Percentiles rank a stretch among this genome's conserved stretches.
Evolutionary conservation across 2,329 filamentous ascomycete genomes (phyloP).

Genomic region (Apiospora koreana): DNA sequence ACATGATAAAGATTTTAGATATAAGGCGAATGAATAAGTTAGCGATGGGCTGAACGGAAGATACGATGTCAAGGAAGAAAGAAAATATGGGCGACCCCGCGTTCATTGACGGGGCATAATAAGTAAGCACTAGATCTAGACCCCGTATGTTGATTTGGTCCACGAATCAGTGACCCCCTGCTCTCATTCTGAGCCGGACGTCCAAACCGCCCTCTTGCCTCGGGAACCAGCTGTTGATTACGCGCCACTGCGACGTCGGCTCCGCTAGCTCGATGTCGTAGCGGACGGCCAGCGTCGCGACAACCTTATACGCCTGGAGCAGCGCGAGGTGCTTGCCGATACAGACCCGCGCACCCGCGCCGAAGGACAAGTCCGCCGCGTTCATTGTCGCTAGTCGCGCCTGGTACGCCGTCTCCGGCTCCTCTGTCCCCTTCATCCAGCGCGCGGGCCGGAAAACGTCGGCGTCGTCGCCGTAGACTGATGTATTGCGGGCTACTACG

Average conservation of each 20-base stretch:
- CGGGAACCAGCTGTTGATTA: constrained; percentile 11
- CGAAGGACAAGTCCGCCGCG: constrained; percentile 23
- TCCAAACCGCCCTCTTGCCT: constrained; percentile 1
- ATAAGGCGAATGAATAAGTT: too few relatives aligned
- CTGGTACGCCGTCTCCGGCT: constrained; percentile 28
- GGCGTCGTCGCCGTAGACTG: constrained; percentile 40
- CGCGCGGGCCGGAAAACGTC: constrained; percentile 41
- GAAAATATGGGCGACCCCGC: neutral
- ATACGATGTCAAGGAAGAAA: too few relatives aligned
- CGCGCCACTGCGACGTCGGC: constrained; percentile 10
- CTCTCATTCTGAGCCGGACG: neutral
- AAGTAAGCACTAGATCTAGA: neutral
- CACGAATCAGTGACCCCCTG: neutral
- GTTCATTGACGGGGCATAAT: neutral
- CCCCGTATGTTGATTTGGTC: neutral
- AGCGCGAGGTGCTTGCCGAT: constrained; percentile 25
- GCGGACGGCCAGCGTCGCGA: constrained; percentile 38
- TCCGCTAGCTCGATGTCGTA: constrained; percentile 30
- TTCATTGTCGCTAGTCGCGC: constrained; percentile 54
- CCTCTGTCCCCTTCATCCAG: constrained; percentile 36
- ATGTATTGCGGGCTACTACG: constrained; percentile 31
- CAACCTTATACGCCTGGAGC: constrained; percentile 30
- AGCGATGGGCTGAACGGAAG: too few relatives aligned
- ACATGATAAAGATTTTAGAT: too few relatives aligned
- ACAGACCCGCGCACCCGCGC: constrained; percentile 16